Percentiles rank a stretch among this genome's conserved stretches.
These are phyloP conservation scores for Colletotrichum viniferum DNA, from an alignment of 2,329 filamentous ascomycete species.

Conservation along the genomic window DNA sequence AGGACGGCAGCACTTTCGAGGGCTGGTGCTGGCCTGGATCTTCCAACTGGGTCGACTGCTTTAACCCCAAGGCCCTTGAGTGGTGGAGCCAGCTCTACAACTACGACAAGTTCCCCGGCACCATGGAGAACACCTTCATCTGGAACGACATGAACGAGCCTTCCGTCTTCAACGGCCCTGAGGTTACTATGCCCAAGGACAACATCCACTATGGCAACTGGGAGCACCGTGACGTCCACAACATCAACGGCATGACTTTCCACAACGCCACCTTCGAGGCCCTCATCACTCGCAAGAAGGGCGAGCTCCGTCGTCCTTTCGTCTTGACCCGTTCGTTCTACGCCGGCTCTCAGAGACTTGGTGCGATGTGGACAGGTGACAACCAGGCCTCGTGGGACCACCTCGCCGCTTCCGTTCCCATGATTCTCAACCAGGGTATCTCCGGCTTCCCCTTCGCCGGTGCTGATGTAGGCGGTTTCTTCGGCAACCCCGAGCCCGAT, in stretches of 20 bases:
- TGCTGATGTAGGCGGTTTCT: conserved; percentile 97
- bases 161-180: conserved; percentile 97
- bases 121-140: conserved; percentile 84
- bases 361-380: conserved; percentile 99
- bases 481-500: conserved; percentile 93
- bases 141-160: conserved; percentile 99
- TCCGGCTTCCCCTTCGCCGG: conserved; percentile 93
- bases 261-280: conserved; percentile 93
- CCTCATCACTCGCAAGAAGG: conserved; percentile 82
- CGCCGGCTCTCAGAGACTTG: conserved; percentile 84
- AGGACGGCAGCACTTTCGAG: conserved; percentile 87
- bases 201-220: conserved; percentile 90
- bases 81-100: conserved; percentile 94
- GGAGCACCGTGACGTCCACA: conserved; percentile 98
- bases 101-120: conserved; percentile 87
- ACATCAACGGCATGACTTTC: conserved; percentile 93
- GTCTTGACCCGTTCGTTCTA: conserved; percentile 93
- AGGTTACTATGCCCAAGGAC: conserved; percentile 99
- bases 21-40: conserved; percentile 99
- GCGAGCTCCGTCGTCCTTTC: conserved; percentile 85
- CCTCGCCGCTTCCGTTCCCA: conserved; percentile 86
- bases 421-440: conserved; percentile 92
- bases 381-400: conserved; percentile 95
- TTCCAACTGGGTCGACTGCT: conserved; percentile 94
- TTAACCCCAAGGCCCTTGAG: conserved; percentile 86